Conservation (phyloP, 768 basidiomycete species). For the Leccinum imitatum region DNA sequence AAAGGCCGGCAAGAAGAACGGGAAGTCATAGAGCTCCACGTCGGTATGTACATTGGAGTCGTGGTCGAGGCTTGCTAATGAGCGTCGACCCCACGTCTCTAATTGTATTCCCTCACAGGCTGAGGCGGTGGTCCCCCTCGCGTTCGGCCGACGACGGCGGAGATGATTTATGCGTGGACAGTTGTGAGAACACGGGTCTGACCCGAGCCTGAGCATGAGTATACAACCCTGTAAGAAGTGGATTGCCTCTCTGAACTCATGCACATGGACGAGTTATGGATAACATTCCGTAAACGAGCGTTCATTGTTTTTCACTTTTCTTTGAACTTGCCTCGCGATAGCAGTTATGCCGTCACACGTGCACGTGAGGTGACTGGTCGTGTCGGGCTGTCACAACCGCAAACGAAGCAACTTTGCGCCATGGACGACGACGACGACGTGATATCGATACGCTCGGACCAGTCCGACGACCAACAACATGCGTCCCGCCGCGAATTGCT, state of each 20-base stretch:
- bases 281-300: neutral
- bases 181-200: slow-evolving; percentile 5
- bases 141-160: slow-evolving; percentile 3
- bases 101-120: slow-evolving; percentile 3
- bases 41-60: neutral
- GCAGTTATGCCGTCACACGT: neutral
- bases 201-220: slow-evolving; percentile 5
- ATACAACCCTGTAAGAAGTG: slow-evolving; percentile 2
- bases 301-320: neutral
- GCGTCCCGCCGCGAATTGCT: slow-evolving; percentile 53
- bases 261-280: neutral
- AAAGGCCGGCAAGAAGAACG: slow-evolving; percentile 38
- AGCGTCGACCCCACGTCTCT: neutral
- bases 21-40: slow-evolving; percentile 23
- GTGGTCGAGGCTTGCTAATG: neutral
- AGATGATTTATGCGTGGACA: slow-evolving; percentile 16
- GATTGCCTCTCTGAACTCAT: neutral
- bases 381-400: slow-evolving; percentile 21
- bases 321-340: neutral
- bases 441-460: slow-evolving; percentile 33
- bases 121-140: neutral
- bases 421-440: slow-evolving; percentile 37
- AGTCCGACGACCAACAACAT: slow-evolving; percentile 30
- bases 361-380: slow-evolving; percentile 33
- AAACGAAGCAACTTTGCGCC: neutral